These are phyloP conservation scores for Begonia peltatifolia DNA, from an alignment of 306 rosid genomes.

Conservation along the genomic window DNA sequence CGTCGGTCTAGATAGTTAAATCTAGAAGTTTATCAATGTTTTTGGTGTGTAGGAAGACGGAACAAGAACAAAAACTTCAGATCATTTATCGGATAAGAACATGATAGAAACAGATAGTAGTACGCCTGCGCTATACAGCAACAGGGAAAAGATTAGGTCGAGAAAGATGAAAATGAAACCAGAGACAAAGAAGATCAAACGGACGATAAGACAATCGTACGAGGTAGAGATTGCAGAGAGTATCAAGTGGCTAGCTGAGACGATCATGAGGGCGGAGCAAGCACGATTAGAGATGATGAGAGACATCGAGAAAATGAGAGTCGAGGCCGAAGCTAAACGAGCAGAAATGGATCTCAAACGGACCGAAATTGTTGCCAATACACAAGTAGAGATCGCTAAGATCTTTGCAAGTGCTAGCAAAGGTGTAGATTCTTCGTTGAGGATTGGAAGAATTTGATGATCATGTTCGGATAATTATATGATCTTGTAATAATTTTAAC, in stretches of 20 bases:
- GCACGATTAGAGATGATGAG: constrained; percentile 77
- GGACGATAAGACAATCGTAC: constrained; percentile 12
- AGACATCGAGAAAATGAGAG: constrained; percentile 86
- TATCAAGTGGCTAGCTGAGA: constrained; percentile 88
- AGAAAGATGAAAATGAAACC: constrained; percentile 38
- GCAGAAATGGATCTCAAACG: constrained; percentile 87
- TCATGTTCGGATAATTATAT: neutral
- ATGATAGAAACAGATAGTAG: constrained; percentile 66
- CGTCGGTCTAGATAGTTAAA: no score
- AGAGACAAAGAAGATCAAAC: constrained; percentile 15
- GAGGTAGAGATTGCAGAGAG: constrained; percentile 65
- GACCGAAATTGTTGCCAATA: constrained; percentile 81
- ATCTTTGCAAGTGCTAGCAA: constrained; percentile 62
- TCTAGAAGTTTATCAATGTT: no score
- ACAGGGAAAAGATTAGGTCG: constrained; percentile 39
- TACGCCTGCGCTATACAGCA: constrained; percentile 74
- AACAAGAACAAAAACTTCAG: constrained; percentile 36
- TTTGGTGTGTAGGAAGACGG: constrained; percentile 41
- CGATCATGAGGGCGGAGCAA: constrained; percentile 73
- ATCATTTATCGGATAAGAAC: constrained; percentile 55
- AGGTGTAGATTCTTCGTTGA: constrained; percentile 74
- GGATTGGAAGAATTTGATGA: constrained; percentile 67
- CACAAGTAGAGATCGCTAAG: constrained; percentile 91
- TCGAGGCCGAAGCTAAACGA: constrained; percentile 85
- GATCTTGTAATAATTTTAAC: neutral